Base-by-base conservation (phyloP, 2,329 filamentous ascomycete species). In the Onygenales sp. region DNA sequence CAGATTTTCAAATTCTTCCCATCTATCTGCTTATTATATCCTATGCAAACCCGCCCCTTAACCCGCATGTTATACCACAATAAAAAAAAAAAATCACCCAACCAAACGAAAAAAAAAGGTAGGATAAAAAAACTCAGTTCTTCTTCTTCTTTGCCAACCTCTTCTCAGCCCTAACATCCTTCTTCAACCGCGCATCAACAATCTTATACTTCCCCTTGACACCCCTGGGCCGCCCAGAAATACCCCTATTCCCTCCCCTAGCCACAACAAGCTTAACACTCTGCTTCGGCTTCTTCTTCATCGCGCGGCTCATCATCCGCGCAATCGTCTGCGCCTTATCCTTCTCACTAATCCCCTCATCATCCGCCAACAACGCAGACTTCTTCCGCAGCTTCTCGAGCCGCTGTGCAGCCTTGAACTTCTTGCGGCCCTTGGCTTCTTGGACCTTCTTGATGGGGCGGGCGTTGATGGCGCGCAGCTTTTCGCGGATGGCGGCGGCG, bases 361-460 rank as follows among this genome's bases (percentile, higher is more conserved):
- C 92, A 54, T 90, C 88, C 17, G 85, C 86, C 49, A 98, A 74
- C 62, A 95, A 74, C 40, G 94, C 91, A n/a, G 84, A 88, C 80
- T 98, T 98, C 83, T 94, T 95, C 75, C 90, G 88, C 58, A 98
- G 76, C 75, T 95, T 96, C 79, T 98, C 93, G 33, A 98, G 74
- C 54, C 82, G 81, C 71, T 94, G 88, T 0, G 89, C 92, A 7
- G 91, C 85, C 80, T 94, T 94, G 72, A 95, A 86, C 76, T 96
- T 97, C 84, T 98, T 98, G 55, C 93, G 81, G 37, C 91, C 92
- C 73, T 94, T 91, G 27, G 93, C 93, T 73, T 98, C 93, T 62
- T 88, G 86, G 34, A 98, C 93, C 77, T 98, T 98, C 80, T 98
- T 98, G 81, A 97, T 97, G 0, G 93, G 93, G 34, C 93, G 84